A percentile compares a stretch with the other conserved stretches of the same genome.
Conservation (phyloP, 2,329 filamentous ascomycete genomes). For the Phyllosticta citrichinensis region DNA sequence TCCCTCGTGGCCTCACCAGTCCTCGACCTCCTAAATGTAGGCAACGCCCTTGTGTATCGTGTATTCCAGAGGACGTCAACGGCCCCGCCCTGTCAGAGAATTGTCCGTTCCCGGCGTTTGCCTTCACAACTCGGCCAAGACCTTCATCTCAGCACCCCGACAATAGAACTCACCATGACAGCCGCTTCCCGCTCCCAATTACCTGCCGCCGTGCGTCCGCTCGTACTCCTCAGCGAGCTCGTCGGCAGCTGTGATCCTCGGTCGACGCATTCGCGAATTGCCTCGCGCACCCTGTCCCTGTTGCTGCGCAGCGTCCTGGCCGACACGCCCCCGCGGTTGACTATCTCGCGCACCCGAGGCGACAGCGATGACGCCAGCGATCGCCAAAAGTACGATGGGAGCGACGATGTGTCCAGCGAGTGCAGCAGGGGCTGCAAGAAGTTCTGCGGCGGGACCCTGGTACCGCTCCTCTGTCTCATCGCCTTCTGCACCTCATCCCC, state of each 20-base stretch:
- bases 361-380: conserved; percentile 71
- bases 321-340: conserved; percentile 71
- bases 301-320: conserved; percentile 73
- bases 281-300: conserved; percentile 61
- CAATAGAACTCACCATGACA: conserved; percentile 83
- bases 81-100: too few species aligned
- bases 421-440: conserved; percentile 64
- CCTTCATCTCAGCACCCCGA: conserved; percentile 38
- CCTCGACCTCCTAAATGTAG: not conserved
- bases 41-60: not conserved
- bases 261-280: conserved; percentile 73
- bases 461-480: conserved; percentile 24
- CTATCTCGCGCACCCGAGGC: conserved; percentile 71
- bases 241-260: conserved; percentile 62
- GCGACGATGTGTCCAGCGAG: conserved; percentile 74
- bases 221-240: conserved; percentile 34
- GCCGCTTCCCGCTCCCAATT: conserved; percentile 86
- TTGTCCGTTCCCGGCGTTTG: not conserved
- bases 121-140: not conserved
- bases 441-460: conserved; percentile 32
- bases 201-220: conserved; percentile 36
- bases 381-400: conserved; percentile 90
- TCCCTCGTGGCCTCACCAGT: not conserved
- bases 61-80: not conserved
- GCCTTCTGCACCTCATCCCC: not conserved